Base-by-base conservation (phyloP, 78 protist species). In the Dictyostelium citrinum region DNA sequence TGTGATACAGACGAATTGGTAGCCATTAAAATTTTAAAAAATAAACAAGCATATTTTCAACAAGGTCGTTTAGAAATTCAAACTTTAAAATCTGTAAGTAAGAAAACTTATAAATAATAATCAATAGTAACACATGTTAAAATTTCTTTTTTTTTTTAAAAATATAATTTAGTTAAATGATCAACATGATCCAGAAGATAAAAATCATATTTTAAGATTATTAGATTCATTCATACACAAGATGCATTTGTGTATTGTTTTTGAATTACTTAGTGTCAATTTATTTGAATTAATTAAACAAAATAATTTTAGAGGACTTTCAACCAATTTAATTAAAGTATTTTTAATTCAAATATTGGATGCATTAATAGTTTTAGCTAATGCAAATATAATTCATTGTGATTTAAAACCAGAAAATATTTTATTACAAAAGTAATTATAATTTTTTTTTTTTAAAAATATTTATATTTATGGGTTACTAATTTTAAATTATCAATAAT, bases 391-490 rank as follows among this genome's bases (percentile, higher is more conserved):
- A 74, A 90, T 98, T 20, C 99, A 98, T 91, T 98, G 99, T 75
- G 99, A 98, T 95, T 84, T 98, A 61, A 98, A 98, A 91, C 99
- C 99, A 24, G 98, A 95, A 55, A 95, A 95, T 90, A 90, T 97
- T 61, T 83, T 97, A 77, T 91, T 96, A 74, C 90, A 83, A 67
- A 61, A 90, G 93, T 90, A 74, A 39, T 39, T 39, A 39, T 39
- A 1, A 5, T 39, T 39, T 3, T 39, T 5, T 39, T 39, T 39
- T 72, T 49, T 58, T 58, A 58, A 39, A 39, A 39, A 39, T 39
- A 0, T 5, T 39, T 39, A 39, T 39, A 39, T 39, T 39, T n/a
- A n/a, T n/a, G n/a, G n/a, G 5, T 39, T 39, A 39, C 43, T 39
- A 8, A 27, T 16, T 45, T 24, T 61, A 29, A 12, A 64, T 10